Conservation (phyloP, 2,329 filamentous ascomycete genomes). For the Alternaria ethzedia region DNA sequence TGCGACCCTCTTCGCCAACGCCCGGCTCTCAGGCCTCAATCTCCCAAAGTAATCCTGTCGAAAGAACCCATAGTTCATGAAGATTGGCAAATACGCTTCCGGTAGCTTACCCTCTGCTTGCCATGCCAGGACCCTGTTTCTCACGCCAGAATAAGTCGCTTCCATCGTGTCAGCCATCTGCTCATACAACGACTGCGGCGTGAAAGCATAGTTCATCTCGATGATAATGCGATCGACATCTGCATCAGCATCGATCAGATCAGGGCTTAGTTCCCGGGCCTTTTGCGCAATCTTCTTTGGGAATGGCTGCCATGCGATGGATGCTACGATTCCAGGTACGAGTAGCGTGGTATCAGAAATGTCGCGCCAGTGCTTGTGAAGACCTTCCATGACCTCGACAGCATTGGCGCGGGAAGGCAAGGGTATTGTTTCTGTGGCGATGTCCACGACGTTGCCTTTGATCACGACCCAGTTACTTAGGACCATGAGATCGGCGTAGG, state of each 20-base stretch:
- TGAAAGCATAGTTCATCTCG: conserved; percentile 54
- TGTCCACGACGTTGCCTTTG: conserved; percentile 42
- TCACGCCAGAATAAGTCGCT: conserved; percentile 48
- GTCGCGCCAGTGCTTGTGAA: conserved; percentile 42
- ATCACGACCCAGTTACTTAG: conserved; percentile 53
- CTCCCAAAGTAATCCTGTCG: conserved; percentile 56
- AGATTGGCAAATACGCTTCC: conserved; percentile 53
- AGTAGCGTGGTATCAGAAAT: conserved; percentile 28
- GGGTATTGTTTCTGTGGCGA: conserved; percentile 43
- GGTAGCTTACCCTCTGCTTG: conserved; percentile 49
- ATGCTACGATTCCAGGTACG: conserved; percentile 41
- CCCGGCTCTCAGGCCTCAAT: conserved; percentile 39
- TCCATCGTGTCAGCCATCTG: conserved; percentile 51
- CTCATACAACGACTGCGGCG: conserved; percentile 37
- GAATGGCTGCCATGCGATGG: conserved; percentile 46
- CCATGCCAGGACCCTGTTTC: conserved; percentile 45
- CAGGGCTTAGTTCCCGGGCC: conserved; percentile 25
- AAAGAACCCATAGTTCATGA: conserved; percentile 57
- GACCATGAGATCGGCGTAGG: conserved; percentile 56
- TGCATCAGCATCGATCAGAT: conserved; percentile 51
- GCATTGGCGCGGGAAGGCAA: conserved; percentile 32
- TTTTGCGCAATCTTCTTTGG: conserved; percentile 35
- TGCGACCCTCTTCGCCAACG: conserved; percentile 46
- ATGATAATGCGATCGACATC: conserved; percentile 53
- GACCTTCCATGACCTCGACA: conserved; percentile 33